Evolutionary conservation across 2,329 filamentous ascomycete genomes (phyloP).

Genomic region (Fonsecaea nubica): DNA sequence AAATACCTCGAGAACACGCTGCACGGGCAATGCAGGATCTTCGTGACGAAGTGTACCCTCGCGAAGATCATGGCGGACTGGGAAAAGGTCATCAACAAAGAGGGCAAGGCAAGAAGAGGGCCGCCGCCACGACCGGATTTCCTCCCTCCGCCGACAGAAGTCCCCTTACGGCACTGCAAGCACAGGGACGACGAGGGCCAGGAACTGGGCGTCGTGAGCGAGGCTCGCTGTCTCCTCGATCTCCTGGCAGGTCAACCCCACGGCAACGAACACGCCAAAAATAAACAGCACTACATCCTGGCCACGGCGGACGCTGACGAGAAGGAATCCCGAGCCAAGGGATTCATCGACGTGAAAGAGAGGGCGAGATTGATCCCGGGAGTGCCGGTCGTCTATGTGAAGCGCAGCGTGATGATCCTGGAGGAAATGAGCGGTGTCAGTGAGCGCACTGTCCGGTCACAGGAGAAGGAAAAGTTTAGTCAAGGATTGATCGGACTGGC

Average conservation of each 20-base stretch:
- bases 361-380: slow-evolving; percentile 53
- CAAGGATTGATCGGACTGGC: slow-evolving; percentile 48
- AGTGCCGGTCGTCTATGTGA: slow-evolving; percentile 59
- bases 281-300: slow-evolving; percentile 57
- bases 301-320: slow-evolving; percentile 51
- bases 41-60: slow-evolving; percentile 74
- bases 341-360: slow-evolving; percentile 47
- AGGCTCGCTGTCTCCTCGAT: slow-evolving; percentile 53
- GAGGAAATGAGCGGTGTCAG: slow-evolving; percentile 56
- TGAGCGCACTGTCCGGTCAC: slow-evolving; percentile 50
- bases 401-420: slow-evolving; percentile 58
- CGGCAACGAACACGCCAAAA: slow-evolving; percentile 48
- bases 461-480: slow-evolving; percentile 56
- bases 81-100: slow-evolving; percentile 35
- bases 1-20: slow-evolving; percentile 79
- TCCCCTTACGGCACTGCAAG: slow-evolving; percentile 56
- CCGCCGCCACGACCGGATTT: slow-evolving; percentile 47
- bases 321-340: slow-evolving; percentile 42
- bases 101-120: slow-evolving; percentile 39
- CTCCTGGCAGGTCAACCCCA: slow-evolving; percentile 45
- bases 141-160: slow-evolving; percentile 53
- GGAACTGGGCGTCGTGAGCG: slow-evolving; percentile 37
- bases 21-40: slow-evolving; percentile 83
- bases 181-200: slow-evolving; percentile 52
- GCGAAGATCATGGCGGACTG: slow-evolving; percentile 51